Evolutionary conservation across 1,139 yeast genomes (phyloP), one percentile per base, ranked within the genome.

Genomic region (Protomyces inundatus): DNA sequence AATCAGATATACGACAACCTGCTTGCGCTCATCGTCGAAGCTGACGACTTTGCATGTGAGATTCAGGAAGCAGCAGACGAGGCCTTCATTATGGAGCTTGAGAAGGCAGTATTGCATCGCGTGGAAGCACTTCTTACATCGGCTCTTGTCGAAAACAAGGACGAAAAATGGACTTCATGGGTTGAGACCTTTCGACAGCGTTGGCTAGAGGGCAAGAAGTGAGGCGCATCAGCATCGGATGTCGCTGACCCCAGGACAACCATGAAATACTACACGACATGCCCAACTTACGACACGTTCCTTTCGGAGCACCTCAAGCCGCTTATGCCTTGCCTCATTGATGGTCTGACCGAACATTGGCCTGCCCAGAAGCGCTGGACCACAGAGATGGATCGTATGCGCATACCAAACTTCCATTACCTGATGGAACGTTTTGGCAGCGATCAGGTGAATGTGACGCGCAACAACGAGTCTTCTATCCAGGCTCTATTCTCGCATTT

Each of bases 41-140:
- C 51, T 12, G 62, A 58, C 36, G 62, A 58, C 36, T 50, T 51
- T 35, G 62, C 62, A 32, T 55, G 62, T 35, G 62, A 58, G 45
- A 42, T 58, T 3, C 62, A 58, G 34, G 62, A 58, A 40, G 46
- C 35, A 7, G 39, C 62, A 1, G 62, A 58, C 33, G 32, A 55
- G 30, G 56, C 62, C 4, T 58, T 37, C 35, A 52, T 58, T 6
- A 40, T 52, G 56, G 62, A 58, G 33, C 42, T 58, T 40, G 62
- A 58, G 35, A 58, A 58, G 42, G 33, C 32, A 51, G 62, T 58
- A 3, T 35, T 58, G 6, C 45, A 45, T 7, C 53, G 62, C 12
- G 56, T 58, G 4, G 54, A 58, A 35, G 62, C 34, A 34, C 52
- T 58, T 2, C 42, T 51, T 33, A 32, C 50, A 23, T 30, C 48